Evolutionary conservation across 192 early-diverging fungal species (phyloP).

Genomic region (Coemansia sp.): DNA sequence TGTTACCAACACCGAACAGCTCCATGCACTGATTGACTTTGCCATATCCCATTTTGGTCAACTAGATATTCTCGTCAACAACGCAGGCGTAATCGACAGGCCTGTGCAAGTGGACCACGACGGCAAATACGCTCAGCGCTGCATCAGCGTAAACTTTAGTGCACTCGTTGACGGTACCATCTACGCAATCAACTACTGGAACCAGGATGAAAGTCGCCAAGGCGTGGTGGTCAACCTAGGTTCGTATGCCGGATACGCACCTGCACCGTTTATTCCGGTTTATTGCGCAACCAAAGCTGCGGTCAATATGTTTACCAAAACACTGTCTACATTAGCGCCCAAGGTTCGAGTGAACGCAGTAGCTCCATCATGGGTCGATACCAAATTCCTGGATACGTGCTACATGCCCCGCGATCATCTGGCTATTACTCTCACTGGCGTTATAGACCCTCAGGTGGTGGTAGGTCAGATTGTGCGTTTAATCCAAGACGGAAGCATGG

Average conservation of each 20-base stretch:
- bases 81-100: constrained; percentile 59
- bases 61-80: constrained; percentile 62
- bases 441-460: constrained; percentile 41
- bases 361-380: constrained; percentile 57
- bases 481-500: constrained; percentile 55
- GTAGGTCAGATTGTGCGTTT: constrained; percentile 56
- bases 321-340: constrained; percentile 43
- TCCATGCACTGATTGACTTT: constrained; percentile 42
- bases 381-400: constrained; percentile 48
- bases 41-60: constrained; percentile 57
- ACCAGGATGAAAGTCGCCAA: constrained; percentile 27
- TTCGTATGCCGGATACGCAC: constrained; percentile 63
- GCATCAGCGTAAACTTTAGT: constrained; percentile 69
- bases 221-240: constrained; percentile 74
- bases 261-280: constrained; percentile 56
- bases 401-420: constrained; percentile 37
- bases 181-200: constrained; percentile 61
- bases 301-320: constrained; percentile 61
- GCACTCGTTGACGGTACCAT: constrained; percentile 73
- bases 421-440: constrained; percentile 12
- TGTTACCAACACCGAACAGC: constrained; percentile 35
- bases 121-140: constrained; percentile 56
- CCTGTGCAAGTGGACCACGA: constrained; percentile 35
- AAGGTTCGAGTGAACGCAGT: constrained; percentile 65
- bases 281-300: constrained; percentile 77